These are phyloP conservation scores for Gyrodon lividus DNA, from an alignment of 768 basidiomycete genomes.

Conservation along the genomic window DNA sequence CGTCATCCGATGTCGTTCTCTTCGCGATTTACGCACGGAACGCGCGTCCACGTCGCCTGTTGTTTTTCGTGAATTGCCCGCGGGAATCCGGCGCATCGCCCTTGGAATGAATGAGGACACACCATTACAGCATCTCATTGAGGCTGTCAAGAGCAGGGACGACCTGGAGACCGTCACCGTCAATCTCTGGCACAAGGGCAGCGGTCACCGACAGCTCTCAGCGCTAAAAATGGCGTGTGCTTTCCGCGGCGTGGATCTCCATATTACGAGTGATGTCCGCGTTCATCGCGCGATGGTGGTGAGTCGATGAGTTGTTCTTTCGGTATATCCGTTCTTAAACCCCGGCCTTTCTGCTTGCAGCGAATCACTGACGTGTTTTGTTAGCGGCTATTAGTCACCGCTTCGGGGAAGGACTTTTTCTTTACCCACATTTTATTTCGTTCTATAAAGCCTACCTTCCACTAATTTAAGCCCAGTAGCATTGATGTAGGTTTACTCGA, in stretches of 20 bases:
- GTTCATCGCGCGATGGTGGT: slow-evolving; percentile 53
- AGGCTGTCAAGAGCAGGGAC: slow-evolving; percentile 47
- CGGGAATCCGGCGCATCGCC: slow-evolving; percentile 53
- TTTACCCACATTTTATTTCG: background rate
- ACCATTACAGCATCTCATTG: slow-evolving; percentile 51
- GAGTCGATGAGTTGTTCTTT: slow-evolving; percentile 27
- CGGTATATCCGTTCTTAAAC: slow-evolving; percentile 14
- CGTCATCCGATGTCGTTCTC: slow-evolving; percentile 46
- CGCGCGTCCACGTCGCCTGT: slow-evolving; percentile 44
- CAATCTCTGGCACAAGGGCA: slow-evolving; percentile 53
- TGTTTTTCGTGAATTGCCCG: slow-evolving; percentile 49
- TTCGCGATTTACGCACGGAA: slow-evolving; percentile 59
- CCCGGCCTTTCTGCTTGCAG: slow-evolving; percentile 14
- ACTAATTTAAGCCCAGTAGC: slow-evolving; percentile 19
- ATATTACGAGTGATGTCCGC: slow-evolving; percentile 49
- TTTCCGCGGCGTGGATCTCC: slow-evolving; percentile 54
- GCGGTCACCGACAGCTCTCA: slow-evolving; percentile 48
- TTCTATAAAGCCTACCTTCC: slow-evolving; percentile 3
- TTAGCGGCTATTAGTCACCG: slow-evolving; percentile 13
- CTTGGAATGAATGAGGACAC: slow-evolving; percentile 60
- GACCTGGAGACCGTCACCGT: slow-evolving; percentile 50
- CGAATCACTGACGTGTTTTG: slow-evolving; percentile 13
- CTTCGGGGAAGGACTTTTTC: background rate
- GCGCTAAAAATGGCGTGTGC: slow-evolving; percentile 65
- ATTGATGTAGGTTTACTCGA: slow-evolving; percentile 7